Conservation (phyloP, 257 asterid genomes). For the Solanum lycopersicoides region DNA sequence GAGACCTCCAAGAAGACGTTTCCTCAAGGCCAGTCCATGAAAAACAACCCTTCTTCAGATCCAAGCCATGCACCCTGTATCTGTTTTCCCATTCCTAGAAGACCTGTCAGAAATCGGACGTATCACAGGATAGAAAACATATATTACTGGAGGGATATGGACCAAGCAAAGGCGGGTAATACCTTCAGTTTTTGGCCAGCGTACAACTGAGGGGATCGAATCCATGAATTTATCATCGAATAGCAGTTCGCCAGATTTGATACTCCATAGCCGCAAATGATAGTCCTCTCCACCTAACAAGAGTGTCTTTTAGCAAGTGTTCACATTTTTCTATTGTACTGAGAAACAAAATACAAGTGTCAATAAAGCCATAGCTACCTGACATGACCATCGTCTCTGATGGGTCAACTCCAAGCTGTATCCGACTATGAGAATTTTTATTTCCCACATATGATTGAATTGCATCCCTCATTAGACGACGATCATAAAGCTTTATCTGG, state of each 20-base stretch:
- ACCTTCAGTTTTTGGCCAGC: constrained; percentile 65
- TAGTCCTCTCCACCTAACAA: constrained; percentile 85
- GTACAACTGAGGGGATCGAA: constrained; percentile 55
- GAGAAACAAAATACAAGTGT: neutral
- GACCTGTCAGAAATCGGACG: neutral
- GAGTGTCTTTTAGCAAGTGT: neutral
- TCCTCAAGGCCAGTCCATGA: constrained; percentile 50
- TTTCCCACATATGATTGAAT: constrained; percentile 78
- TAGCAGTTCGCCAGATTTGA: constrained; percentile 75
- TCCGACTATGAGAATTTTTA: constrained; percentile 67
- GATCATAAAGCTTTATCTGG: constrained; percentile 86
- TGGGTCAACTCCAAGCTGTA: constrained; percentile 82
- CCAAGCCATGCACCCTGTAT: constrained; percentile 56
- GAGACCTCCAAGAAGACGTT: neutral
- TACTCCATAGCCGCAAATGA: constrained; percentile 71
- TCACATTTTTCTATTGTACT: neutral
- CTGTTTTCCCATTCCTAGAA: constrained; percentile 4
- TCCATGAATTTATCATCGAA: constrained; percentile 48
- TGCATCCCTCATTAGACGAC: constrained; percentile 61
- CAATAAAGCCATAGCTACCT: constrained; percentile 29
- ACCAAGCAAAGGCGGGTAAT: neutral
- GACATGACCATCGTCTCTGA: constrained; percentile 69
- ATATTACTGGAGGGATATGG: neutral
- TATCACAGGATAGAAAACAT: neutral
- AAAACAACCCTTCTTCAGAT: constrained; percentile 52